These are phyloP conservation scores for Thoreauomyces humboldtii DNA, from an alignment of 192 early-diverging fungal genomes.

Conservation along the genomic window DNA sequence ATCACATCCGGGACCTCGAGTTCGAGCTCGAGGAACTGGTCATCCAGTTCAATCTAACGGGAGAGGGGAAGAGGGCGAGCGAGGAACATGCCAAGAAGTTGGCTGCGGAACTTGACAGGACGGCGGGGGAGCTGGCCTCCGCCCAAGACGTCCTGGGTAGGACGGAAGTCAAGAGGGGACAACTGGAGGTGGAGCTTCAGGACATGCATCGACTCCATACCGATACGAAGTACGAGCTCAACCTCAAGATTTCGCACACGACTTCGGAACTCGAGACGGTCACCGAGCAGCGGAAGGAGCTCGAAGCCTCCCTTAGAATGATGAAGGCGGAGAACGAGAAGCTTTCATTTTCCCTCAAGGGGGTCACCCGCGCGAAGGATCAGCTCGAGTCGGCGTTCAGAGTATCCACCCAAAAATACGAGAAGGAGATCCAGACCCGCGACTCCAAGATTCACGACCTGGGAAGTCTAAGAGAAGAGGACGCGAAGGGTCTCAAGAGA, in stretches of 20 bases:
- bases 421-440: conserved; percentile 39
- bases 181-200: conserved; percentile 37
- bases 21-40: conserved; percentile 55
- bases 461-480: conserved; percentile 31
- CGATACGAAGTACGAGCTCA: conserved; percentile 36
- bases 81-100: conserved; percentile 40
- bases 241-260: conserved; percentile 29
- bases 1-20: conserved; percentile 46
- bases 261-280: conserved; percentile 28
- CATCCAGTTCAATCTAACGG: conserved; percentile 47
- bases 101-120: conserved; percentile 36
- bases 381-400: conserved; percentile 39
- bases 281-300: conserved; percentile 33
- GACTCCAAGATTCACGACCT: conserved; percentile 46
- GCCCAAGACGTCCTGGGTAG: conserved; percentile 21
- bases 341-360: conserved; percentile 38
- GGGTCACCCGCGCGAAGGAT: conserved; percentile 41
- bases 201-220: conserved; percentile 23
- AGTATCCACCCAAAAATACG: conserved; percentile 37
- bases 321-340: conserved; percentile 44
- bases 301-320: conserved; percentile 30
- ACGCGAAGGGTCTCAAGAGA: conserved; percentile 38
- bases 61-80: conserved; percentile 36
- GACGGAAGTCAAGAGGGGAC: conserved; percentile 11
- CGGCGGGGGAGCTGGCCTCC: conserved; percentile 28